phyloP scores from a whole-genome alignment of 106 monocot species.

The Posidonia australis region DNA sequence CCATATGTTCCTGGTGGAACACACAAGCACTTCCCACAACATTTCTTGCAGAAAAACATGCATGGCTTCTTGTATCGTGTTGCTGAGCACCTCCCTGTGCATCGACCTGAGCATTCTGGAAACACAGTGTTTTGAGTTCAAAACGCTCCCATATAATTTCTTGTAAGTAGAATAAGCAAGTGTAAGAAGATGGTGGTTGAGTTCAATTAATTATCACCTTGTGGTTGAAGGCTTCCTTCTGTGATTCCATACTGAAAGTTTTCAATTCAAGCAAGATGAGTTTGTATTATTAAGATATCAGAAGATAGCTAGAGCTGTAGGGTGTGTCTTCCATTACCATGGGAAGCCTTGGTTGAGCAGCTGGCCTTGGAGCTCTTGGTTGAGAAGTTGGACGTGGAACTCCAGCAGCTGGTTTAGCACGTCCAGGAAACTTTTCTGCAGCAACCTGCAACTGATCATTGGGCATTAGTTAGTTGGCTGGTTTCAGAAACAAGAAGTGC shows the following conservation, averaged over 20 bases:
- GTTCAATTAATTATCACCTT: not conserved
- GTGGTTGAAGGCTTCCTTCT: slow-evolving; percentile 7
- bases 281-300: not conserved
- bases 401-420: not conserved
- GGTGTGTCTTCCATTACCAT: not conserved
- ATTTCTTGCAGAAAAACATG: slow-evolving; percentile 58
- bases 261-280: not conserved
- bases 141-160: no score
- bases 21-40: slow-evolving; percentile 54
- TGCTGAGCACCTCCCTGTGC: slow-evolving; percentile 4
- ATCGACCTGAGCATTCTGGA: slow-evolving; percentile 5
- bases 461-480: no score
- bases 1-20: slow-evolving; percentile 64
- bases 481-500: no score
- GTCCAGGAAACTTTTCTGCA: not conserved
- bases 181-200: no score
- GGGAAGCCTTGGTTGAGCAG: slow-evolving; percentile 1
- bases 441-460: not conserved
- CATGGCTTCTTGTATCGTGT: slow-evolving; percentile 18
- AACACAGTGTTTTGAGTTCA: no score
- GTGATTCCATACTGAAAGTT: slow-evolving; percentile 6
- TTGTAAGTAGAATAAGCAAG: no score
- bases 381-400: not conserved
- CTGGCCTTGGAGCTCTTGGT: not conserved
- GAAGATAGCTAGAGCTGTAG: not conserved